Evolutionary conservation across 106 monocot genomes (phyloP).

Genomic region (Chionographis japonica): DNA sequence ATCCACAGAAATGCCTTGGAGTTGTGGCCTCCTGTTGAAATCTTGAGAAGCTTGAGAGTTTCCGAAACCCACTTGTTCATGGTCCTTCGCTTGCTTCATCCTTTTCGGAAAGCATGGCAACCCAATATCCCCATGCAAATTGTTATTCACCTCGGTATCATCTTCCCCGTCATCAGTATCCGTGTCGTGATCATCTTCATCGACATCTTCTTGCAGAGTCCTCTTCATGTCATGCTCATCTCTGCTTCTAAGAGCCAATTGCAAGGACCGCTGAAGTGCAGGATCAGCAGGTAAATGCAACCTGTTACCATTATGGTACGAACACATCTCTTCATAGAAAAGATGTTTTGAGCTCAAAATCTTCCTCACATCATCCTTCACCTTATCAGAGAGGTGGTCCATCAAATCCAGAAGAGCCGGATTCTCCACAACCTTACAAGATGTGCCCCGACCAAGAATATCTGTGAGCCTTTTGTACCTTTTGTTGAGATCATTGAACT

Average conservation of each 20-base stretch:
- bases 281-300: conserved; percentile 26
- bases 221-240: conserved; percentile 23
- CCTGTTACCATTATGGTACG: conserved; percentile 38
- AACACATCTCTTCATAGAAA: conserved; percentile 44
- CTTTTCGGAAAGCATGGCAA: conserved; percentile 29
- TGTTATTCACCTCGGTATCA: conserved; percentile 12
- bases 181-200: conserved; percentile 19
- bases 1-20: conserved; percentile 25
- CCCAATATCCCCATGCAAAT: conserved; percentile 14
- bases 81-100: conserved; percentile 15
- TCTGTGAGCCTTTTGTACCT: conserved; percentile 44
- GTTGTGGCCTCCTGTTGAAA: conserved; percentile 3
- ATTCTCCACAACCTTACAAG: conserved; percentile 41
- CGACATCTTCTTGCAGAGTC: conserved; percentile 9
- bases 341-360: conserved; percentile 42
- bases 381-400: conserved; percentile 28
- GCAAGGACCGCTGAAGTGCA: conserved; percentile 20
- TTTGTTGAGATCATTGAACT: conserved; percentile 53
- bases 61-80: conserved; percentile 17
- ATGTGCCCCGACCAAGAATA: conserved; percentile 37
- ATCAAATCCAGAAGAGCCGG: conserved; percentile 31
- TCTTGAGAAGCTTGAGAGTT: conserved; percentile 11
- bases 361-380: conserved; percentile 37
- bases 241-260: conserved; percentile 11
- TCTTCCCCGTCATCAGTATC: conserved; percentile 18